Conservation (phyloP, 768 basidiomycete species). For the Trametes gibbosa region DNA sequence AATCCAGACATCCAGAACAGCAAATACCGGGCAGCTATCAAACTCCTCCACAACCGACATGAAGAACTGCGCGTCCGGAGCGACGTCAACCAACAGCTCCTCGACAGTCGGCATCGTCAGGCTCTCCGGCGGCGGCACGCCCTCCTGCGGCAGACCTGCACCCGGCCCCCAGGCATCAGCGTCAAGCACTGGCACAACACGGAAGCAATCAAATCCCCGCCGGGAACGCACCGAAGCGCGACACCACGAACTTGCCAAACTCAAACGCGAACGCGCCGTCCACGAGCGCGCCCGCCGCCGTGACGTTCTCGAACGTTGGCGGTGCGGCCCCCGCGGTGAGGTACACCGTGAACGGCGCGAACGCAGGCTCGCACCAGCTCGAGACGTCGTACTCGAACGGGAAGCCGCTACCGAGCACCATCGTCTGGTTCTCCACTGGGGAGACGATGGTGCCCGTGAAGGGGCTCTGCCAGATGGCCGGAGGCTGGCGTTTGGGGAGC, state of each 20-base stretch:
- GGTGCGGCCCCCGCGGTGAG: slow-evolving; percentile 12
- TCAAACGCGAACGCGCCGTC: slow-evolving; percentile 14
- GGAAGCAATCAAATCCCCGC: no score
- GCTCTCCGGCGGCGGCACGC: slow-evolving; percentile 12
- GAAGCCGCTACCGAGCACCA: slow-evolving; percentile 12
- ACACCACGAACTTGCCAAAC: slow-evolving; percentile 20
- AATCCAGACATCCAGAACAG: neutral
- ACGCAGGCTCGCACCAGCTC: slow-evolving; percentile 20
- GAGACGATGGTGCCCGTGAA: slow-evolving; percentile 16
- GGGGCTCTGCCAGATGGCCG: slow-evolving; percentile 17
- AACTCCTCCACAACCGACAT: slow-evolving; percentile 19
- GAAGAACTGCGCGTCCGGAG: slow-evolving; percentile 3
- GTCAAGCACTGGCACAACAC: neutral
- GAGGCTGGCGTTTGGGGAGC: slow-evolving; percentile 11
- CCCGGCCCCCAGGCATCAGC: neutral
- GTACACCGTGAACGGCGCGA: slow-evolving; percentile 20
- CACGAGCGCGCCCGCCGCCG: slow-evolving; percentile 14
- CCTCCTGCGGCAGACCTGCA: slow-evolving; percentile 15
- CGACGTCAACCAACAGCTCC: neutral
- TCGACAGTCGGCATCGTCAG: slow-evolving; percentile 12
- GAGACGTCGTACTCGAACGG: slow-evolving; percentile 16
- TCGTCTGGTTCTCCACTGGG: slow-evolving; percentile 2
- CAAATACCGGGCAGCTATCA: slow-evolving; percentile 19
- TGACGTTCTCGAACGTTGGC: slow-evolving; percentile 18
- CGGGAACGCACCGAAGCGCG: slow-evolving; percentile 20